Percentiles rank a stretch among this genome's conserved stretches.
Conservation (phyloP, 2,329 filamentous ascomycete genomes). For the Rhinocladiella similis region DNA sequence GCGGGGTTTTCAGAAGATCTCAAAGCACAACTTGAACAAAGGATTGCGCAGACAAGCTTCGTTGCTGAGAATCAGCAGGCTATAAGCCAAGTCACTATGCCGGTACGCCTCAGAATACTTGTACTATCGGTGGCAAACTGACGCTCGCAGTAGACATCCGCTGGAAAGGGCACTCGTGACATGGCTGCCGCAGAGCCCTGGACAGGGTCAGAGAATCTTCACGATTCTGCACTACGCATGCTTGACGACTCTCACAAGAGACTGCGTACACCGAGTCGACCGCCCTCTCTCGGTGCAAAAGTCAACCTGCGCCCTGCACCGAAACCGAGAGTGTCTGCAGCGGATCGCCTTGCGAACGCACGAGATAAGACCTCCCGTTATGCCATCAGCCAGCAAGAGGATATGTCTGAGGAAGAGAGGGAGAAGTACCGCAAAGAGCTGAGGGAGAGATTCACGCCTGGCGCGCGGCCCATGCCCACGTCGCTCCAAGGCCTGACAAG, state of each 20-base stretch:
- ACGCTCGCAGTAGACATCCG: conserved; percentile 48
- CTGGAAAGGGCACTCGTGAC: conserved; percentile 67
- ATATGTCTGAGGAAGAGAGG: conserved; percentile 68
- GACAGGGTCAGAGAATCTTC: conserved; percentile 72
- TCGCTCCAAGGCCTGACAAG: conserved; percentile 76
- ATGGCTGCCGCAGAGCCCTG: conserved; percentile 70
- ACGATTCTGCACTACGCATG: conserved; percentile 82
- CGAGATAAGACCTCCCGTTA: conserved; percentile 61
- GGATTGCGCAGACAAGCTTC: conserved; percentile 58
- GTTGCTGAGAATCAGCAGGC: conserved; percentile 53
- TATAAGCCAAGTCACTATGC: conserved; percentile 55
- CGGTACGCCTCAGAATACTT: conserved; percentile 37
- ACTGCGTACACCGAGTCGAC: conserved; percentile 45
- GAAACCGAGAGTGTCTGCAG: conserved; percentile 45
- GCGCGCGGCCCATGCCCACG: conserved; percentile 70
- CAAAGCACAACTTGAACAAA: conserved; percentile 58
- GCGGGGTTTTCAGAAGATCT: conserved; percentile 64
- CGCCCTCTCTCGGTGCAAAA: conserved; percentile 35
- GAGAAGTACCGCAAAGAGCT: conserved; percentile 72
- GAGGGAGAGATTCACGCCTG: conserved; percentile 75
- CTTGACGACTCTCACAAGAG: conserved; percentile 63
- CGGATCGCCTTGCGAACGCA: conserved; percentile 57
- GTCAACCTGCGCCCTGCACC: conserved; percentile 48
- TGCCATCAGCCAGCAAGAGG: conserved; percentile 52
- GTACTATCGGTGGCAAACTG: conserved; percentile 1